Percentiles rank a stretch among this genome's conserved stretches.
Conservation (phyloP, 139 green algal species). For the Volvox africanus region DNA sequence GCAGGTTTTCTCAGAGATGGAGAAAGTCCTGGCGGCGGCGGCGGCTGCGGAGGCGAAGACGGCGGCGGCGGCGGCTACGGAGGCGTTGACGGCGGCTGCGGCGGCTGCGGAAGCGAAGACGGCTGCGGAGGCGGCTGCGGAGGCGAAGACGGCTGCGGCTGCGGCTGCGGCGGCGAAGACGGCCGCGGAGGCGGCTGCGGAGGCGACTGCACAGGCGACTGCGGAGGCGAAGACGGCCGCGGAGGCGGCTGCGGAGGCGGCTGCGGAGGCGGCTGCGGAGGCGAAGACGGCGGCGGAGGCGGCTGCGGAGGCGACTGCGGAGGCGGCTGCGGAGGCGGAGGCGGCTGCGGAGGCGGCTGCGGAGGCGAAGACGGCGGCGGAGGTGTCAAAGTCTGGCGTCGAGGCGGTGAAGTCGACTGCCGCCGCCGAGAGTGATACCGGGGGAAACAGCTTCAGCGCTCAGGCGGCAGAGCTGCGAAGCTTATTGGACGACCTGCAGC, state of each 20-base stretch:
- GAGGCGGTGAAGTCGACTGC: neutral
- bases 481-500: neutral
- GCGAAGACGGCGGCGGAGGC: neutral
- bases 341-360: neutral
- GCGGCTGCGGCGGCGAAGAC: too few relatives aligned
- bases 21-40: neutral
- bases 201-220: too few relatives aligned
- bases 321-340: neutral
- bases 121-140: neutral
- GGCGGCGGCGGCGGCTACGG: neutral
- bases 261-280: too few relatives aligned
- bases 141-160: neutral
- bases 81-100: neutral
- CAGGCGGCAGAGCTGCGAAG: neutral
- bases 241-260: too few relatives aligned
- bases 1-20: neutral
- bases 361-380: neutral
- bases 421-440: too few relatives aligned
- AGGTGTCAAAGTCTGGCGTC: neutral
- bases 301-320: neutral
- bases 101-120: neutral
- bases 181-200: too few relatives aligned
- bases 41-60: neutral
- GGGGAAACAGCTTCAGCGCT: neutral
- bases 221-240: too few relatives aligned